Evolutionary conservation across 1,139 yeast genomes (phyloP).

Genomic region (Suhomyces maxii): DNA sequence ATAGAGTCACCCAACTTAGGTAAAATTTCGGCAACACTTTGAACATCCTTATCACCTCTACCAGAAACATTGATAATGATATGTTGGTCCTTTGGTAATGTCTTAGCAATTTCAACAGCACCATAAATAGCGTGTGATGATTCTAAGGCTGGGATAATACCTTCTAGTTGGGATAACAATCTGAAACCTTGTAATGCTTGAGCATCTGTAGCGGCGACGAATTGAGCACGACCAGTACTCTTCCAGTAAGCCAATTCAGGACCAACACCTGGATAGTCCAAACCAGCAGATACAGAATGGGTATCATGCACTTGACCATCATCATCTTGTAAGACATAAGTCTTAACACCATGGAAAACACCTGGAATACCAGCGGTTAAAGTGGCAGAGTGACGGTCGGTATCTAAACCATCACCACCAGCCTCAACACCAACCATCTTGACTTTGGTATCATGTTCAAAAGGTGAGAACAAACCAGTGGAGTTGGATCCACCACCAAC

Average conservation of each 20-base stretch:
- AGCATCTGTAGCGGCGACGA: slow-evolving; percentile 90
- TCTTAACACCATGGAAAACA: slow-evolving; percentile 96
- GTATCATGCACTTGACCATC: slow-evolving; percentile 99
- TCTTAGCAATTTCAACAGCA: slow-evolving; percentile 85
- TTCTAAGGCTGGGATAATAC: slow-evolving; percentile 97
- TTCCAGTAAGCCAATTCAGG: slow-evolving; percentile 98
- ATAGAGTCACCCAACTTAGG: slow-evolving; percentile 88
- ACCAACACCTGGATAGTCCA: slow-evolving; percentile 99
- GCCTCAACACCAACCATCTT: slow-evolving; percentile 94
- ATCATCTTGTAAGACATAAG: slow-evolving; percentile 82
- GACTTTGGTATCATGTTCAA: slow-evolving; percentile 77
- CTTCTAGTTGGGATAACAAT: slow-evolving; percentile 87
- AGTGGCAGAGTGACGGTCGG: slow-evolving; percentile 88
- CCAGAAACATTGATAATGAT: slow-evolving; percentile 90
- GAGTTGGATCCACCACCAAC: slow-evolving; percentile 99
- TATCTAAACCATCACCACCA: slow-evolving; percentile 95
- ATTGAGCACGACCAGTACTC: slow-evolving; percentile 86
- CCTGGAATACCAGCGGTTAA: slow-evolving; percentile 92
- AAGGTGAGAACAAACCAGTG: slow-evolving; percentile 93
- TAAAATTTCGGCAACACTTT: slow-evolving; percentile 91
- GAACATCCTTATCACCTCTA: slow-evolving; percentile 99
- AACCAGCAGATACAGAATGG: slow-evolving; percentile 96
- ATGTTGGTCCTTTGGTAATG: slow-evolving; percentile 74
- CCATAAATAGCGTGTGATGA: slow-evolving; percentile 95
- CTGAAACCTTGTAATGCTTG: slow-evolving; percentile 91